Conservation (phyloP, 116 monocot genomes). For the Iris pallida region DNA sequence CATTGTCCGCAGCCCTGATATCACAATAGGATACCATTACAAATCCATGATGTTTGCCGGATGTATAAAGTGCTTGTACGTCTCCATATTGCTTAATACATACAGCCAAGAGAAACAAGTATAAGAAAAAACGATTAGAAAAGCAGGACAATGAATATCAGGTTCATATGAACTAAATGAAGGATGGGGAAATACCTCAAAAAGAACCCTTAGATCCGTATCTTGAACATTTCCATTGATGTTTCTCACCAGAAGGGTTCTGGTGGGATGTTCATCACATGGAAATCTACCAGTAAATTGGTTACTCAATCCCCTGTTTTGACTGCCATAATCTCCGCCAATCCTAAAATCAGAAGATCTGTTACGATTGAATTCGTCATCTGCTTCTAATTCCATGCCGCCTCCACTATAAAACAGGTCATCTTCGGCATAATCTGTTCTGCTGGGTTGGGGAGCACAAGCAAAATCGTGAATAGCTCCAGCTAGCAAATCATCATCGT, state of each 20-base stretch:
- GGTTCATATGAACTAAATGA: background rate
- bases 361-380: conserved; percentile 23
- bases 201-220: conserved; percentile 50
- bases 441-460: conserved; percentile 18
- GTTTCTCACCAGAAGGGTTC: conserved; percentile 71
- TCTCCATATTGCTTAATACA: conserved; percentile 76
- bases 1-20: conserved; percentile 72
- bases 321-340: conserved; percentile 20
- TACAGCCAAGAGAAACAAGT: background rate
- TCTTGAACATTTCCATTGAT: conserved; percentile 62
- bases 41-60: conserved; percentile 75
- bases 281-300: conserved; percentile 31
- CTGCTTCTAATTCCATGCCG: conserved; percentile 70
- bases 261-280: conserved; percentile 48
- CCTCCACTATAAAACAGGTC: conserved; percentile 68
- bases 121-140: background rate
- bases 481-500: conserved; percentile 79
- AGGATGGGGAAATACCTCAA: conserved; percentile 44
- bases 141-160: background rate
- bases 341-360: conserved; percentile 23
- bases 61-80: conserved; percentile 51
- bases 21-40: conserved; percentile 91
- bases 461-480: conserved; percentile 48
- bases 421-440: conserved; percentile 55
- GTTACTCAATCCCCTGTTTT: conserved; percentile 13